Evolutionary conservation across 148 eudicot species (phyloP), one percentile per base, ranked within the genome.

Genomic region (Chenopodium album): DNA sequence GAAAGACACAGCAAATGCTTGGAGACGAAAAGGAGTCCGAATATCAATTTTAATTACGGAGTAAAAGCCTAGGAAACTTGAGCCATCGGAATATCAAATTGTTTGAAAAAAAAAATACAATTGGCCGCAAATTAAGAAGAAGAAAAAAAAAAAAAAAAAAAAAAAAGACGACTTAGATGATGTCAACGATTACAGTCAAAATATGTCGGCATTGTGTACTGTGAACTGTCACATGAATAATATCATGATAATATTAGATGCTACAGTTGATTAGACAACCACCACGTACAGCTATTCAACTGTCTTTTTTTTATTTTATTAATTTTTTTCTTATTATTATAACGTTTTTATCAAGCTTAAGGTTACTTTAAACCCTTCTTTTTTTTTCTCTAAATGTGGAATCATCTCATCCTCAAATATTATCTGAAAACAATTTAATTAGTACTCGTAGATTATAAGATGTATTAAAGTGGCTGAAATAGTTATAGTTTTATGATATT

Each of bases 131-230:
- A 37, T 37, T 37, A 37, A 37, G 44, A 28, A 76, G 59, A 56
- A 17, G 62, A 50, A 74, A 50, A 73, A 22, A 11, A 17, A 6
- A 19, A 7, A 19, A 60, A 60, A 22, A 20, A 22, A 62, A 62
- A 20, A 11, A 62, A 44, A 22, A 56, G 56, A 80, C 63, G 76
- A 44, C 76, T 80, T 71, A 44, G 82, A n/a, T 41, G 41, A 72
- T 56, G 82, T 72, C 77, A 80, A 80, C 47, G 20, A 37, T 72
- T 31, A n/a, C 37, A 17, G 82, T 72, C 76, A 71, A 80, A 7
- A 44, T 41, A 44, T 71, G 76, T 71, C 59, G 72, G 76, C 76
- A 37, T 59, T 71, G 14, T 52, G 56, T 46, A 41, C 48, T 70
- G 46, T 70, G 19, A 69, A 70, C 60, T 41, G 16, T 44, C 75